These are phyloP conservation scores for Cryptosporidium ryanae DNA, from an alignment of 169 alveolate genomes.

Conservation along the genomic window DNA sequence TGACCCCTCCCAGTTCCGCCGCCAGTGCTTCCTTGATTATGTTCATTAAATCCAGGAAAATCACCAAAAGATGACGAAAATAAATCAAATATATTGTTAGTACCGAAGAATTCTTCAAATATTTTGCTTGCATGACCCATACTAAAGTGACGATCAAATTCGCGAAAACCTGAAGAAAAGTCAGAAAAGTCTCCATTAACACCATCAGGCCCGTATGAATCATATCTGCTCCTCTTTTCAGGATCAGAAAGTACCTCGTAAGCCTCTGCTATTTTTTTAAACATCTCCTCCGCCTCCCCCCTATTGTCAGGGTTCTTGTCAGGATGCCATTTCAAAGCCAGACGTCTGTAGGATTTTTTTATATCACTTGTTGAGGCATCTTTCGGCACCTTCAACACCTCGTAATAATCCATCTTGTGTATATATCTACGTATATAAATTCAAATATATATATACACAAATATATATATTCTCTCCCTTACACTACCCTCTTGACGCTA, in stretches of 20 bases:
- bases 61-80: slow-evolving; percentile 60
- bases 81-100: slow-evolving; percentile 70
- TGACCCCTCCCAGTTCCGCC: slow-evolving; percentile 21
- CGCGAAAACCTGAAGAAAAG: slow-evolving; percentile 75
- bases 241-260: slow-evolving; percentile 90
- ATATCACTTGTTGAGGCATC: slow-evolving; percentile 81
- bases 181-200: slow-evolving; percentile 79
- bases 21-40: background rate
- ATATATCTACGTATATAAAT: background rate
- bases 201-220: slow-evolving; percentile 86
- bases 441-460: background rate
- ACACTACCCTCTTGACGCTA: too few relatives aligned
- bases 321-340: slow-evolving; percentile 86
- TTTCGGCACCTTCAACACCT: slow-evolving; percentile 83
- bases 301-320: slow-evolving; percentile 87
- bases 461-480: background rate
- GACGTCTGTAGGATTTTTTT: slow-evolving; percentile 85
- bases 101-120: slow-evolving; percentile 77
- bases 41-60: slow-evolving; percentile 44
- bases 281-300: slow-evolving; percentile 88
- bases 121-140: slow-evolving; percentile 75
- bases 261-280: slow-evolving; percentile 91
- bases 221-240: slow-evolving; percentile 84
- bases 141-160: slow-evolving; percentile 69
- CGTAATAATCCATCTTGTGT: slow-evolving; percentile 82